These are phyloP conservation scores for Dendrobium chrysotoxum DNA, from an alignment of 106 monocot species.

Conservation along the genomic window DNA sequence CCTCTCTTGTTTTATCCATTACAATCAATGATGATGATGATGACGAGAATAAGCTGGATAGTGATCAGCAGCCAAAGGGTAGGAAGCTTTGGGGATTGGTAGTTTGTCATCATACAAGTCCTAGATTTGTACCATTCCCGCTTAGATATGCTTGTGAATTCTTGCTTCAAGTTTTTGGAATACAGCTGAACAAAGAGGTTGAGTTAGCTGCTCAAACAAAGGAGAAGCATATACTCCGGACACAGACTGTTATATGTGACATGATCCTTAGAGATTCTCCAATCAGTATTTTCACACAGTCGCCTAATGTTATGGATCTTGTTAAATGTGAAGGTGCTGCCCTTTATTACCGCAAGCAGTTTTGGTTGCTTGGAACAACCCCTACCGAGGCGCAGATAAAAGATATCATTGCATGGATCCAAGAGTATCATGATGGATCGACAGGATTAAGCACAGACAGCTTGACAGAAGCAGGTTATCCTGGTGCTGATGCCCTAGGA, in stretches of 20 bases:
- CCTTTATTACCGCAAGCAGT: constrained; percentile 59
- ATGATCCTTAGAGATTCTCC: constrained; percentile 91
- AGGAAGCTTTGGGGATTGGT: constrained; percentile 89
- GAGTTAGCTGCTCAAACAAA: constrained; percentile 70
- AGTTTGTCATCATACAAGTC: constrained; percentile 74
- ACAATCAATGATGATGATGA: constrained; percentile 59
- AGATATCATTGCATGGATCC: constrained; percentile 61
- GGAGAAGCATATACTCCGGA: constrained; percentile 78
- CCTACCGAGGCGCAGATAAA: constrained; percentile 60
- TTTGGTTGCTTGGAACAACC: constrained; percentile 59
- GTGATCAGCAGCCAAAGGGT: constrained; percentile 37
- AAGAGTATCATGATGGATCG: constrained; percentile 50
- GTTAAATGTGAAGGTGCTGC: constrained; percentile 95
- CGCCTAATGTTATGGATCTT: constrained; percentile 88
- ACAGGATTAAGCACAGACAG: constrained; percentile 90
- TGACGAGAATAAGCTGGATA: constrained; percentile 34
- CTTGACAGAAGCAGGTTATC: constrained; percentile 77
- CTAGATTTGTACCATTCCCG: constrained; percentile 85
- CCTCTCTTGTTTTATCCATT: constrained; percentile 83
- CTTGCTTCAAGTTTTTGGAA: constrained; percentile 74
- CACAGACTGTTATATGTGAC: constrained; percentile 83
- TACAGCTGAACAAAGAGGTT: constrained; percentile 86
- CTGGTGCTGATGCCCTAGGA: constrained; percentile 43
- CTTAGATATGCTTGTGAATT: constrained; percentile 95
- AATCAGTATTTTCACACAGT: constrained; percentile 70